Conservation (phyloP, 441 rosid genomes). For the Populus hybrid region DNA sequence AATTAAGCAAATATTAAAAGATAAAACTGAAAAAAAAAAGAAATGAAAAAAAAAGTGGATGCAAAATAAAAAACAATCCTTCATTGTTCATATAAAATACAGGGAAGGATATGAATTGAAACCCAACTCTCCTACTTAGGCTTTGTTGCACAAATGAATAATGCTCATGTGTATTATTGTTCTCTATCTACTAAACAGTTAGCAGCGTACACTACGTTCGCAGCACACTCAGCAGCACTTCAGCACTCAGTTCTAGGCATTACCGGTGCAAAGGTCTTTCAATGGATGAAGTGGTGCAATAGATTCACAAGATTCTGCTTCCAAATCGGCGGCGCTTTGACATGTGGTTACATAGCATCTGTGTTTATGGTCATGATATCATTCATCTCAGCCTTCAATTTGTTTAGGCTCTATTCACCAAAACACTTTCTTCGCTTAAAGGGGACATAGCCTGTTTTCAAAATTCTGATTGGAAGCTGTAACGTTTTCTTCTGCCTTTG, state of each 20-base stretch:
- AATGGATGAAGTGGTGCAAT: constrained; percentile 75
- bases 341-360: constrained; percentile 35
- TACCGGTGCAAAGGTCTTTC: constrained; percentile 45
- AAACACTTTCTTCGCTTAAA: constrained; percentile 41
- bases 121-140: neutral
- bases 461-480: neutral
- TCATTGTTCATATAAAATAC: too few species aligned
- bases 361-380: constrained; percentile 38
- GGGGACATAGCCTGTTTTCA: neutral
- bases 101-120: too few species aligned
- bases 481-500: neutral
- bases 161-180: neutral
- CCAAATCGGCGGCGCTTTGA: constrained; percentile 54
- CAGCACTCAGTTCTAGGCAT: constrained; percentile 45
- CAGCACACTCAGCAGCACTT: constrained; percentile 35
- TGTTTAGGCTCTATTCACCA: constrained; percentile 67
- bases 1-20: too few species aligned
- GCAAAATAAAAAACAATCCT: too few species aligned
- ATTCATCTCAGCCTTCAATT: constrained; percentile 53
- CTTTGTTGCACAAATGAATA: too few species aligned
- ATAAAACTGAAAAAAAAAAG: too few species aligned
- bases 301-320: constrained; percentile 60
- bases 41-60: too few species aligned
- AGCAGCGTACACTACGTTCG: constrained; percentile 49
- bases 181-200: constrained; percentile 24